Conservation (phyloP, 2,329 filamentous ascomycete species). For the Cladosporium sp. region DNA sequence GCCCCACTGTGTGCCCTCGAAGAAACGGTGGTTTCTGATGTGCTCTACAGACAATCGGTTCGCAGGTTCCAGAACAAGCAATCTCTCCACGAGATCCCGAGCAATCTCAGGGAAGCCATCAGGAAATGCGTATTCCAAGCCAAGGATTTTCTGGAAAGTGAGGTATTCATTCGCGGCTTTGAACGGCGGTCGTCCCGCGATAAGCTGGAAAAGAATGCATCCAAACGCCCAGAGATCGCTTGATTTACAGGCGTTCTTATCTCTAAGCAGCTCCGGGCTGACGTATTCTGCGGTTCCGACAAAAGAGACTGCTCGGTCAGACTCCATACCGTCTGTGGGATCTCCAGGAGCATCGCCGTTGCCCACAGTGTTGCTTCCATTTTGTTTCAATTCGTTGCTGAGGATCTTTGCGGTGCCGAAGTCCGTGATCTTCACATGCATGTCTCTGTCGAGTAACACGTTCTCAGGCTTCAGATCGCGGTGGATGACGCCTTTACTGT, state of each 20-base stretch:
- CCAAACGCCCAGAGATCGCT: slow-evolving; percentile 98
- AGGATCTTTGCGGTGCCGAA: slow-evolving; percentile 97
- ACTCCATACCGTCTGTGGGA: slow-evolving; percentile 55
- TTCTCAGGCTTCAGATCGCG: slow-evolving; percentile 97
- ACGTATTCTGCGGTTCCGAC: slow-evolving; percentile 98
- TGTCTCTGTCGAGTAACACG: slow-evolving; percentile 86
- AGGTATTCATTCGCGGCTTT: slow-evolving; percentile 94
- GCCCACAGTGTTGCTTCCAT: slow-evolving; percentile 24
- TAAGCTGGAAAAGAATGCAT: slow-evolving; percentile 92
- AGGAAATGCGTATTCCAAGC: slow-evolving; percentile 89
- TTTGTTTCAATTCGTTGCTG: slow-evolving; percentile 43
- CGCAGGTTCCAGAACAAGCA: slow-evolving; percentile 82
- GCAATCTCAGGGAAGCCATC: slow-evolving; percentile 80
- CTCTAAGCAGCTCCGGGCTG: slow-evolving; percentile 91
- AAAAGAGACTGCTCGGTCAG: slow-evolving; percentile 82
- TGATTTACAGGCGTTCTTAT: slow-evolving; percentile 95
- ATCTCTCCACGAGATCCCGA: slow-evolving; percentile 81
- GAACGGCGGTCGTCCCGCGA: slow-evolving; percentile 94
- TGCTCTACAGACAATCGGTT: slow-evolving; percentile 87
- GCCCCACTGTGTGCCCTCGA: slow-evolving; percentile 81
- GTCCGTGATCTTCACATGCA: slow-evolving; percentile 98
- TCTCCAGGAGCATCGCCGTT: slow-evolving; percentile 39
- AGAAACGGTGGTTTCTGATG: slow-evolving; percentile 95
- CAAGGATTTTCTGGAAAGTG: slow-evolving; percentile 97
- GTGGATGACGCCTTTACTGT: slow-evolving; percentile 91